These are phyloP conservation scores for Camellia japonica DNA, from an alignment of 148 eudicot genomes.

Conservation along the genomic window DNA sequence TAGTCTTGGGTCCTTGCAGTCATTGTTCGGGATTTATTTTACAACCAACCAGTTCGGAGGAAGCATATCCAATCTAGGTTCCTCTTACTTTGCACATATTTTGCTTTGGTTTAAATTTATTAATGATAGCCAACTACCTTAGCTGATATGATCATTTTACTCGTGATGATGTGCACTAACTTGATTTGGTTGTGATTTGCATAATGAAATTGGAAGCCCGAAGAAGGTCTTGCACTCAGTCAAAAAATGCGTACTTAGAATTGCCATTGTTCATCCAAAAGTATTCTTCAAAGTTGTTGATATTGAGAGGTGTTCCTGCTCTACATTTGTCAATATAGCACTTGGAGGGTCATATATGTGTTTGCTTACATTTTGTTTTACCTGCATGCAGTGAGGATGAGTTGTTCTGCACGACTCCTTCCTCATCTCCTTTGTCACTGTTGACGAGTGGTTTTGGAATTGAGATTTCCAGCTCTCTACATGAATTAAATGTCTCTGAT, in stretches of 20 bases:
- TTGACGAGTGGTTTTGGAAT: slow-evolving; percentile 62
- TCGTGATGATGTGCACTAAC: neutral
- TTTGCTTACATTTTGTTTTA: slow-evolving; percentile 16
- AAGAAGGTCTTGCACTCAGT: slow-evolving; percentile 75
- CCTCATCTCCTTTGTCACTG: slow-evolving; percentile 61
- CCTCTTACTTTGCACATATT: slow-evolving; percentile 1
- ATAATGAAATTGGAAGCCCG: slow-evolving; percentile 44
- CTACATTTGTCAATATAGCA: slow-evolving; percentile 9
- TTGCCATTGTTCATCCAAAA: slow-evolving; percentile 69
- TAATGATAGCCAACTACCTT: neutral
- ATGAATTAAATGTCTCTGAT: slow-evolving; percentile 57
- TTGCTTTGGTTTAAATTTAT: neutral
- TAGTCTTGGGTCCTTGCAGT: slow-evolving; percentile 45
- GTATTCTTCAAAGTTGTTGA: slow-evolving; percentile 70
- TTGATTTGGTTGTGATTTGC: slow-evolving; percentile 13
- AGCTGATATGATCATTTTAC: neutral
- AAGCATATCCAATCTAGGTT: slow-evolving; percentile 82
- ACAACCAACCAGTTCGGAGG: slow-evolving; percentile 97
- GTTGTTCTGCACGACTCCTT: slow-evolving; percentile 56
- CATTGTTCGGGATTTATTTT: slow-evolving; percentile 78
- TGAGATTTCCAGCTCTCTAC: slow-evolving; percentile 43
- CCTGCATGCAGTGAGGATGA: slow-evolving; percentile 62
- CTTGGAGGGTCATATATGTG: slow-evolving; percentile 3
- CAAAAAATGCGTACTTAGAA: slow-evolving; percentile 56
- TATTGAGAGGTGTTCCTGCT: slow-evolving; percentile 58